Base-by-base conservation (phyloP, 2,329 filamentous ascomycete genomes). In the Penicillium digitatum region DNA sequence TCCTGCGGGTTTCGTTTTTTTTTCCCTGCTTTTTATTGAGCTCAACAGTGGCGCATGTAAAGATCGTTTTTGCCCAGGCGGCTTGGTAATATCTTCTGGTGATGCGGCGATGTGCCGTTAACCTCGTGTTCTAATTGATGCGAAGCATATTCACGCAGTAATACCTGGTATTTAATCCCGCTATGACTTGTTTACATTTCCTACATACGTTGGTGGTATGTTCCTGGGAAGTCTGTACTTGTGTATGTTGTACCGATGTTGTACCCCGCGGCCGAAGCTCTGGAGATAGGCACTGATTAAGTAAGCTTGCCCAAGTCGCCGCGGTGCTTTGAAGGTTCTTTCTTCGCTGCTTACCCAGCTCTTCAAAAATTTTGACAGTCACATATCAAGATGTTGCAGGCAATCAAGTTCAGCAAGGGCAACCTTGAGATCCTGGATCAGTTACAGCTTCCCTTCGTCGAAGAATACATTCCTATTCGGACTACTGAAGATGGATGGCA, bases 341-440 rank as follows among this genome's bases (percentile, higher is more conserved):
- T 31, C 6, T 12, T 31, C 6, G 29, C 16, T 18, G 10, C 20
- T 48, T 12, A n/a, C 20, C 20, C 27, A 32, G 14, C 10, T 18
- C 27, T 39, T 22, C 20, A 35, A 8, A 51, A 26, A 27, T 11
- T 29, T 54, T 44, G 31, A 54, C 31, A 14, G n/a, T n/a, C 49
- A 27, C 20, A 20, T 34, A n/a, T 44, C n/a, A 77, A 75, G 69
- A 81, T 82, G 39, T 76, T 87, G 54, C 78, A 86, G 71, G 83
- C 84, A 20, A 87, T 87, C 67, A 81, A 79, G 65, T 87, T 86
- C 69, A 70, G 74, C 39, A 73, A 76, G 42, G 82, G 81, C 48
- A 73, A 78, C 56, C 77, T 87, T 54, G 73, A 80, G 50, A 85
- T 87, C 52, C 78, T 87, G 59, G 83, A 87, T 63, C 84, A 87